Evolutionary conservation across 177 flowering plant genomes (phyloP).

Genomic region (Tripterygium wilfordii): DNA sequence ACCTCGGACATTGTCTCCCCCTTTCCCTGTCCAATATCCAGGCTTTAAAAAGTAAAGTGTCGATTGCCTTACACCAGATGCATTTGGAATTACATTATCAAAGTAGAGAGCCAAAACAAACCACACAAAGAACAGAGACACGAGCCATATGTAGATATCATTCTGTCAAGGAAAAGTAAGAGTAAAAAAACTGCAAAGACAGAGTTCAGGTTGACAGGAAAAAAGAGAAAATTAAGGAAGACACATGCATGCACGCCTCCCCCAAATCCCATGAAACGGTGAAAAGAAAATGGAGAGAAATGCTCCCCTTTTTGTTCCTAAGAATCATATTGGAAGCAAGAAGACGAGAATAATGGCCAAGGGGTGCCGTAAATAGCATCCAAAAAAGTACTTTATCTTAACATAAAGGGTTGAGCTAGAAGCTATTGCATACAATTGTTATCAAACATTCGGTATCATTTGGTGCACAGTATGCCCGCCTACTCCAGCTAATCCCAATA

Average conservation of each 20-base stretch:
- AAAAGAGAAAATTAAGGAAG: neutral
- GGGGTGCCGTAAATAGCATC: too few relatives aligned
- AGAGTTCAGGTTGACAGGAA: neutral
- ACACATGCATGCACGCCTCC: too few relatives aligned
- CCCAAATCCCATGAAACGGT: too few relatives aligned
- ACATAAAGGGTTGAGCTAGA: too few relatives aligned
- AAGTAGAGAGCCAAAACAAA: constrained; percentile 85
- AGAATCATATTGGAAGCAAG: too few relatives aligned
- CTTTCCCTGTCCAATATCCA: constrained; percentile 90
- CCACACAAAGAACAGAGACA: constrained; percentile 65
- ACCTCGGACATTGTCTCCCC: constrained; percentile 76
- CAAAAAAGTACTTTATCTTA: too few relatives aligned
- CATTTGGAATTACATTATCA: constrained; percentile 79
- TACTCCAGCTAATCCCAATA: constrained; percentile 78
- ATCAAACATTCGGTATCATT: constrained; percentile 57
- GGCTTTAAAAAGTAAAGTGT: constrained; percentile 70
- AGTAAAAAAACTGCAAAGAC: neutral
- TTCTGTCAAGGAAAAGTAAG: constrained; percentile 44
- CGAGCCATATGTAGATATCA: constrained; percentile 73
- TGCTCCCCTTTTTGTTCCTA: too few relatives aligned
- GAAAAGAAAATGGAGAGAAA: too few relatives aligned
- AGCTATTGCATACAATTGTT: constrained; percentile 54
- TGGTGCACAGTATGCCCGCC: constrained; percentile 53
- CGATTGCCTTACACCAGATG: constrained; percentile 81
- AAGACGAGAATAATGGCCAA: too few relatives aligned